Conservation (phyloP, 73 alveolate species). For the Stentor coeruleus region DNA sequence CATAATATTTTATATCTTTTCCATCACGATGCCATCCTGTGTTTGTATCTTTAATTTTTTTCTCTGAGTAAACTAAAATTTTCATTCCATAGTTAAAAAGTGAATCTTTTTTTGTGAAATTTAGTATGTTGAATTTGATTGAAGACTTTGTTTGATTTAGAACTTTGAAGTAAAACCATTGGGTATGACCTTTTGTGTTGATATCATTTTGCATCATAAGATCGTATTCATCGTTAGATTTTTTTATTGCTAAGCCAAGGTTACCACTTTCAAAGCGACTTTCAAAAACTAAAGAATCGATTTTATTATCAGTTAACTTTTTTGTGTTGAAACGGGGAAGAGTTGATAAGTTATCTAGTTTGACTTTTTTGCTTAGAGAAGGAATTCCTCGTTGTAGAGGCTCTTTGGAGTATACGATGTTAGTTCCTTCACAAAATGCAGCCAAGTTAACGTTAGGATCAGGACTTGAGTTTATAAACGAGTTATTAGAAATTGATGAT, state of each 20-base stretch:
- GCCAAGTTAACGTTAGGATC: too few relatives aligned
- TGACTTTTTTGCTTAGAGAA: not conserved
- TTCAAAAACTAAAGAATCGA: constrained; percentile 82
- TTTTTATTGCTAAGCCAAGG: constrained; percentile 63
- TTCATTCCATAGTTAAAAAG: constrained; percentile 94
- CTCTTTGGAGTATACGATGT: not conserved
- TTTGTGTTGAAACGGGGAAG: not conserved
- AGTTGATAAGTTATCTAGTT: not conserved
- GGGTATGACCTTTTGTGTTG: constrained; percentile 94
- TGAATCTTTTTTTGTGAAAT: constrained; percentile 92
- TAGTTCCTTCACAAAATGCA: not conserved
- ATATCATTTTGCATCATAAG: constrained; percentile 90
- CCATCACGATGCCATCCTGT: constrained; percentile 62
- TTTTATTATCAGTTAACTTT: not conserved
- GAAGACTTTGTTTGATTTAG: constrained; percentile 84
- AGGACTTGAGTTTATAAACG: too few relatives aligned
- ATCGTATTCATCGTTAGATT: constrained; percentile 87
- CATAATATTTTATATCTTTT: constrained; percentile 38
- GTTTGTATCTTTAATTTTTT: constrained; percentile 53
- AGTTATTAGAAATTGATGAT: not conserved
- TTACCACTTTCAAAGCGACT: constrained; percentile 97
- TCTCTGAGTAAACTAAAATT: constrained; percentile 78
- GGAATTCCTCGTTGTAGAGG: not conserved
- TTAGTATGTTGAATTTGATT: constrained; percentile 89
- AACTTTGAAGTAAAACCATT: constrained; percentile 95